Percentiles rank a stretch among this genome's conserved stretches.
These are phyloP conservation scores for Stylosanthes scabra DNA, from an alignment of 331 rosid species.

Conservation along the genomic window DNA sequence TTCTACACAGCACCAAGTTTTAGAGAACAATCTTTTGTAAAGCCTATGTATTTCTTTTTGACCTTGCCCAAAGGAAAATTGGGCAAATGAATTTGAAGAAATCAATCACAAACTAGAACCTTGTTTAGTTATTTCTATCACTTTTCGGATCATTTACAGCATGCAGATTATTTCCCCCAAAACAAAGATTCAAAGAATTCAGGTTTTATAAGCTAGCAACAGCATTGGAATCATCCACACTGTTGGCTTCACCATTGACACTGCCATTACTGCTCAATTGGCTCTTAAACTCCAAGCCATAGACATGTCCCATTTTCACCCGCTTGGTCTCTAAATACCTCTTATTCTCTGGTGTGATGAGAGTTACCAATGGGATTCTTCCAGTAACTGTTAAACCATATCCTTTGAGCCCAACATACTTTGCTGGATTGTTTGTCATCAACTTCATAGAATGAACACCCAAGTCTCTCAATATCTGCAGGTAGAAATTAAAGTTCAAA, in stretches of 20 bases:
- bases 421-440: slow-evolving; percentile 86
- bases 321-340: slow-evolving; percentile 76
- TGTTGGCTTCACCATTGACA: slow-evolving; percentile 46
- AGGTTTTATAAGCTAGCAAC: slow-evolving; percentile 43
- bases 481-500: slow-evolving; percentile 22
- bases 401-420: slow-evolving; percentile 80
- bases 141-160: slow-evolving; percentile 18
- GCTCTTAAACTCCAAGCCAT: slow-evolving; percentile 51
- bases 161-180: background rate
- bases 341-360: slow-evolving; percentile 73
- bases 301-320: slow-evolving; percentile 70
- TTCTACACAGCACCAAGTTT: slow-evolving; percentile 5
- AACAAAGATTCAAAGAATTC: background rate
- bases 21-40: slow-evolving; percentile 10
- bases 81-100: slow-evolving; percentile 24
- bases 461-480: slow-evolving; percentile 71
- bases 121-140: background rate
- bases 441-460: slow-evolving; percentile 83
- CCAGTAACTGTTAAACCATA: slow-evolving; percentile 75
- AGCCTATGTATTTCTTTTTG: background rate
- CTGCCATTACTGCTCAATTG: slow-evolving; percentile 37
- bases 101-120: slow-evolving; percentile 20
- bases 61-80: slow-evolving; percentile 7
- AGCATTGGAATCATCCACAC: slow-evolving; percentile 42
- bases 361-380: slow-evolving; percentile 70